Evolutionary conservation across 441 rosid genomes (phyloP).

Genomic region (Euphorbia schlechtendalii): DNA sequence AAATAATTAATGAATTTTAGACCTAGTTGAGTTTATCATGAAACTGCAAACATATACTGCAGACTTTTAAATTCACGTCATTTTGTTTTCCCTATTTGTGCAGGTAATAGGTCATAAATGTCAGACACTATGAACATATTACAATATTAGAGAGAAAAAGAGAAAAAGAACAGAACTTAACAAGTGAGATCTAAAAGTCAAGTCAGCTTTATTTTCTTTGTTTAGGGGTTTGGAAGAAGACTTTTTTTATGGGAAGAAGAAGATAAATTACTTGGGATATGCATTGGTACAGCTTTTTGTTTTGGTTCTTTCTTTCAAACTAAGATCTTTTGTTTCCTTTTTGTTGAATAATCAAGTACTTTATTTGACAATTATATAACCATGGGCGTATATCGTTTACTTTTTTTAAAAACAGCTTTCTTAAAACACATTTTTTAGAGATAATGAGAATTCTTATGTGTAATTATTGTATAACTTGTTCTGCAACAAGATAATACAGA

Average conservation of each 20-base stretch:
- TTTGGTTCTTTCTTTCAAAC: background rate
- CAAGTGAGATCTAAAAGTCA: conserved; percentile 21
- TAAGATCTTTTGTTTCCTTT: background rate
- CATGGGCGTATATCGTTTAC: too few species aligned
- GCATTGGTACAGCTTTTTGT: conserved; percentile 19
- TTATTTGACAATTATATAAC: background rate
- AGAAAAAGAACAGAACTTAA: conserved; percentile 1
- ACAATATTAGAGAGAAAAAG: too few species aligned
- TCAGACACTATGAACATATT: conserved; percentile 18
- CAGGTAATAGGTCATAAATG: conserved; percentile 17
- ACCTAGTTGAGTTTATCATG: conserved; percentile 1
- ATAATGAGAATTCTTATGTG: too few species aligned
- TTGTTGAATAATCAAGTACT: background rate
- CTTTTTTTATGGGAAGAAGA: background rate
- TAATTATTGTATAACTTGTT: too few species aligned
- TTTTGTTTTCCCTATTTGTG: conserved; percentile 11
- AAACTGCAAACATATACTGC: background rate
- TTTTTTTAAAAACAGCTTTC: too few species aligned
- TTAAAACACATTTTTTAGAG: too few species aligned
- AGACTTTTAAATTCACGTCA: background rate
- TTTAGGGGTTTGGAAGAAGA: conserved; percentile 17
- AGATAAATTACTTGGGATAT: conserved; percentile 10
- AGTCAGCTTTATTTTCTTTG: conserved; percentile 16
- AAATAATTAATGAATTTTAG: background rate
- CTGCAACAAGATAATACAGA: too few species aligned